Evolutionary conservation across 1,284 basidiomycete species (phyloP), one percentile per base, ranked within the genome.

Genomic region (Mycosarcoma mackinlayi): DNA sequence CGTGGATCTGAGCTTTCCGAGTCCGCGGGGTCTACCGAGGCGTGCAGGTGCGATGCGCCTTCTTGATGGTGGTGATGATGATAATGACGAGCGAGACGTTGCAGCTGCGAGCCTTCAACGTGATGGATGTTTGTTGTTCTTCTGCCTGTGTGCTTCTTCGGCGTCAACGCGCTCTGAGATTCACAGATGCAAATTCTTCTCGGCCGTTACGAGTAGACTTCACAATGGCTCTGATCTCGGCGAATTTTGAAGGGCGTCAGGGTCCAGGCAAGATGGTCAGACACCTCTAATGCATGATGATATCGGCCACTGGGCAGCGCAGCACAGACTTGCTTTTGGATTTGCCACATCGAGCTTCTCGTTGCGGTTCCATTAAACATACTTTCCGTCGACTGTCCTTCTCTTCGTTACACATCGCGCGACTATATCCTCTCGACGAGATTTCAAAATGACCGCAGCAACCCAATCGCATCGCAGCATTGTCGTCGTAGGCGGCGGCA

Each of bases 401-500:
- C n/a, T n/a, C n/a, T n/a, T n/a, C n/a, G n/a, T n/a, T n/a, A n/a
- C n/a, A n/a, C n/a, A n/a, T n/a, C n/a, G n/a, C n/a, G n/a, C n/a
- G n/a, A n/a, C n/a, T n/a, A n/a, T n/a, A n/a, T n/a, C n/a, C n/a
- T n/a, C n/a, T n/a, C n/a, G 1, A 6, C 23, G 11, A 10, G 18
- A 31, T 6, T 27, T 24, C 48, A 44, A 38, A 35, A 75, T 73
- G 68, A 39, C 41, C 30, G 24, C 67, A 46, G 24, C 70, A 44
- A 42, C 30, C 14, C 40, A 56, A 34, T 46, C 59, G 0, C 24
- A 45, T 2, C 57, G 63, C 4, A 61, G 56, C 23, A 77, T 84
- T 28, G 73, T 77, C 48, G 72, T 84, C 45, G 63, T 84, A 21
- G 83, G 84, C 5, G 83, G 83, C 16, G 90, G 91, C 8, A 92